phyloP scores from a whole-genome alignment of 169 alveolate genomes.

The Plasmodium inui region DNA sequence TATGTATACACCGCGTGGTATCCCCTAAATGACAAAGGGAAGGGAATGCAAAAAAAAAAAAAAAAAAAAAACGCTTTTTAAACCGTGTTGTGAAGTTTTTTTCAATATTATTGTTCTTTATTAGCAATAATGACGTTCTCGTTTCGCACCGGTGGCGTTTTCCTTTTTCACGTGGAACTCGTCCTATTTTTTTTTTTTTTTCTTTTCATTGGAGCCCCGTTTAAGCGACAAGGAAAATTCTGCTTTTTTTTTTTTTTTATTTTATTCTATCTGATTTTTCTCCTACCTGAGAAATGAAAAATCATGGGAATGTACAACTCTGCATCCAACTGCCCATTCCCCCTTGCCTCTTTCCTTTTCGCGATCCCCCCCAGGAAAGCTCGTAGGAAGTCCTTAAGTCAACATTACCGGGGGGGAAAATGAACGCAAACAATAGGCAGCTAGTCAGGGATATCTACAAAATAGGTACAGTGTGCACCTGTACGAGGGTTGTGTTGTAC shows the following conservation, averaged over 20 bases:
- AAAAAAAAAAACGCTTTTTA: neutral
- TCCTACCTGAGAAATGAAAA: constrained; percentile 4
- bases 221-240: neutral
- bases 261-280: neutral
- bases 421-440: constrained; percentile 30
- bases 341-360: neutral
- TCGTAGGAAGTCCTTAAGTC: neutral
- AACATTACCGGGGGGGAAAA: neutral
- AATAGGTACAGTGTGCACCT: constrained; percentile 32
- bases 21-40: neutral
- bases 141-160: neutral
- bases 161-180: constrained; percentile 2
- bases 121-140: neutral
- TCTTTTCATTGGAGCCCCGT: neutral
- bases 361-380: neutral
- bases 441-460: constrained; percentile 62
- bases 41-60: neutral
- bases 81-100: neutral
- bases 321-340: neutral
- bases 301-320: neutral
- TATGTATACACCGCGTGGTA: neutral
- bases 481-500: neutral
- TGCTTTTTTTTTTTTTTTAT: neutral
- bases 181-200: constrained; percentile 1
- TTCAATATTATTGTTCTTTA: neutral